Conservation (phyloP, 2,329 filamentous ascomycete species). For the Aureobasidium vineae region DNA sequence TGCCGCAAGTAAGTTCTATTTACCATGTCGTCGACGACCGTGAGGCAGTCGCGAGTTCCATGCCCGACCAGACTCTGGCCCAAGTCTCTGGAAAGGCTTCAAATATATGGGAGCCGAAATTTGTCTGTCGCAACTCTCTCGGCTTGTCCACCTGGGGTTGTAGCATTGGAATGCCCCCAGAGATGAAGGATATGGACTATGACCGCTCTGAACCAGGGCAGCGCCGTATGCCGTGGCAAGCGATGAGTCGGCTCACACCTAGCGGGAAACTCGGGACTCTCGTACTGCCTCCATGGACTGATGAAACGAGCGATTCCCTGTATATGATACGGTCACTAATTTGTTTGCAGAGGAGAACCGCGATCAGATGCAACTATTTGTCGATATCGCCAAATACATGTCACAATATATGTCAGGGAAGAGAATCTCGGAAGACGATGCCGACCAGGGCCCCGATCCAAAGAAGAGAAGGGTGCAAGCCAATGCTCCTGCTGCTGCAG, state of each 20-base stretch:
- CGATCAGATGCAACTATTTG: slow-evolving; percentile 42
- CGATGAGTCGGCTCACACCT: not conserved
- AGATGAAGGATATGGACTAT: not conserved
- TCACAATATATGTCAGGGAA: slow-evolving; percentile 32
- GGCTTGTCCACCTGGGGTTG: not conserved
- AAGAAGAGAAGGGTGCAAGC: slow-evolving; percentile 24
- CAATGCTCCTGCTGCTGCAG: not conserved
- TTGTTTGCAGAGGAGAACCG: slow-evolving; percentile 25
- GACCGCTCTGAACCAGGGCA: not conserved
- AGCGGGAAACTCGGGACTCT: not conserved
- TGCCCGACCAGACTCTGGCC: not conserved
- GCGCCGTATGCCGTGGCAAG: not conserved
- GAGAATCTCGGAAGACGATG: slow-evolving; percentile 8
- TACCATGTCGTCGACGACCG: not conserved
- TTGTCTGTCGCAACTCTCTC: not conserved
- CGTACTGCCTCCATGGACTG: not conserved
- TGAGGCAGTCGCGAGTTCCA: not conserved
- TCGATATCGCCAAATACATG: slow-evolving; percentile 51
- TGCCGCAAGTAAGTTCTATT: slow-evolving; percentile 27
- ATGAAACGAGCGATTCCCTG: not conserved
- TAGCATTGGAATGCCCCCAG: not conserved
- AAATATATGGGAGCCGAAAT: not conserved
- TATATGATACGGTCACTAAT: not conserved
- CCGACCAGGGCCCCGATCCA: not conserved
- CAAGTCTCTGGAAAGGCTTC: not conserved